A percentile compares a stretch with the other conserved stretches of the same genome.
These are phyloP conservation scores for Alternaria solani DNA, from an alignment of 2,329 filamentous ascomycete genomes.

Conservation along the genomic window DNA sequence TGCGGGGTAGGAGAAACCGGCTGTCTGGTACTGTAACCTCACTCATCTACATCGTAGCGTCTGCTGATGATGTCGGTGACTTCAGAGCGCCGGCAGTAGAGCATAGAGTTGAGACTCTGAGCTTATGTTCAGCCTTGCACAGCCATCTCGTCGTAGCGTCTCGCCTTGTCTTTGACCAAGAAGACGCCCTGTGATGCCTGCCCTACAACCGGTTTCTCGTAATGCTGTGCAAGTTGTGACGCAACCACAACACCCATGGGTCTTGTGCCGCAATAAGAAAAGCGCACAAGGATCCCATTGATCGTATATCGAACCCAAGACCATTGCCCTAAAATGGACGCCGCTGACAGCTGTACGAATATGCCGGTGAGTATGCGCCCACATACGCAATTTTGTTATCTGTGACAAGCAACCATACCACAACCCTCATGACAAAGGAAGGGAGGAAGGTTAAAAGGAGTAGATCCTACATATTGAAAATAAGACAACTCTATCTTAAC, in stretches of 20 bases:
- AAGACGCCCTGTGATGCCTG: slow-evolving; percentile 14
- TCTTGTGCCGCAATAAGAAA: neutral
- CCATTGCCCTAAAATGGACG: slow-evolving; percentile 12
- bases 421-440: too few species aligned
- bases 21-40: slow-evolving; percentile 15
- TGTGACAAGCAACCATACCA: too few species aligned
- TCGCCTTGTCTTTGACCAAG: slow-evolving; percentile 1
- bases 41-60: neutral
- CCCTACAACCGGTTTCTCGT: slow-evolving; percentile 16
- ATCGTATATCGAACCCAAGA: neutral
- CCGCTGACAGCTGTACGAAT: neutral
- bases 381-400: neutral
- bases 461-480: too few species aligned
- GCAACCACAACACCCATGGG: neutral
- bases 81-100: neutral
- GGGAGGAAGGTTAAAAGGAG: too few species aligned
- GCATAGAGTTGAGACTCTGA: neutral
- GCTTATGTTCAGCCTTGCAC: slow-evolving; percentile 9
- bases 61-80: neutral
- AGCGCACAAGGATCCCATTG: neutral
- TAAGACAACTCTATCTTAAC: too few species aligned
- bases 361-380: neutral
- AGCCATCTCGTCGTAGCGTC: slow-evolving; percentile 5
- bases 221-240: slow-evolving; percentile 6
- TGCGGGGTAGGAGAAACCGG: slow-evolving; percentile 37